A percentile compares a stretch with the other conserved stretches of the same genome.
phyloP scores from a whole-genome alignment of 495 filamentous ascomycete species.

The Thozetella sp. region DNA sequence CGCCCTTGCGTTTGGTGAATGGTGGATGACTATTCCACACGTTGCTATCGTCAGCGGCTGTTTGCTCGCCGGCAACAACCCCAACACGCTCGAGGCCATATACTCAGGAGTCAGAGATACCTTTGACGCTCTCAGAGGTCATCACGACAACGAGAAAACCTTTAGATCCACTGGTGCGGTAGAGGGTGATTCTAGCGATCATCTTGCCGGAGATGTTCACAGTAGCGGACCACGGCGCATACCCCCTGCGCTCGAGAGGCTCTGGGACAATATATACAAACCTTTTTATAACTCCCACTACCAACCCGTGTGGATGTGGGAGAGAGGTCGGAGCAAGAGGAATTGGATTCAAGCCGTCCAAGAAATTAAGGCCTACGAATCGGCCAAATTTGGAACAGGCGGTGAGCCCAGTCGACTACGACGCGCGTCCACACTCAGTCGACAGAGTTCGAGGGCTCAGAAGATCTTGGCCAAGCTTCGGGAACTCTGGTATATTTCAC shows the following conservation, averaged over 20 bases:
- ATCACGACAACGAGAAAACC: not conserved
- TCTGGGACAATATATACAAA: too few relatives aligned
- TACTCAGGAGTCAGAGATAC: too few relatives aligned
- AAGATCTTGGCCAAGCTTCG: not conserved
- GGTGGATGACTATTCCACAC: conserved; percentile 25
- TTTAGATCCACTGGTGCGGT: not conserved
- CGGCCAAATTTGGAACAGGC: not conserved
- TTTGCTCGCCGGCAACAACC: conserved; percentile 12
- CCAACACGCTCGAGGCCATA: not conserved
- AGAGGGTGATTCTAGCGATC: not conserved
- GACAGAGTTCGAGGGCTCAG: too few relatives aligned
- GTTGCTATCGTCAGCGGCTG: conserved; percentile 10
- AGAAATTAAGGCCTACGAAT: not conserved
- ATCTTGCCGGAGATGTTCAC: not conserved
- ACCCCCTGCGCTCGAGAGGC: too few relatives aligned
- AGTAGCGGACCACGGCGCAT: too few relatives aligned
- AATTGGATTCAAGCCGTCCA: conserved; percentile 6
- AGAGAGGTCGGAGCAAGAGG: conserved; percentile 8
- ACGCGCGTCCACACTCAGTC: too few relatives aligned
- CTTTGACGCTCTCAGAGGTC: not conserved
- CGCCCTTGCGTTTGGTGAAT: conserved; percentile 45
- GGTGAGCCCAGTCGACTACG: too few relatives aligned
- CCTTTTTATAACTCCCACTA: not conserved
- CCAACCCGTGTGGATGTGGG: conserved; percentile 8
- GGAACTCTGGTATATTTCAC: not conserved